A percentile compares a stretch with the other conserved stretches of the same genome.
These are phyloP conservation scores for Harringtonia aguacate DNA, from an alignment of 2,329 filamentous ascomycete species.

Conservation along the genomic window DNA sequence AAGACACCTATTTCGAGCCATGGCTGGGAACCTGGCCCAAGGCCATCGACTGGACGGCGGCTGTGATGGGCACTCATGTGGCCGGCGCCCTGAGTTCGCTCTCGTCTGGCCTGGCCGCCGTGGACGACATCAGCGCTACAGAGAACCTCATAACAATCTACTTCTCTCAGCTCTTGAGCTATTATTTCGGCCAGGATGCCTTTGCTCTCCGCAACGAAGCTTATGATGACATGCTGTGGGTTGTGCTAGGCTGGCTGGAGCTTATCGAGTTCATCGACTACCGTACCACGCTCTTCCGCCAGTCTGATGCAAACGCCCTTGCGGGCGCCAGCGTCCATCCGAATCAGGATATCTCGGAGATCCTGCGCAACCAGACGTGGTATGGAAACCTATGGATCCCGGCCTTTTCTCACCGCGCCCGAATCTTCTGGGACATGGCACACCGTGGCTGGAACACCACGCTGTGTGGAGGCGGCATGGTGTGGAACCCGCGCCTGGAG, in stretches of 20 bases:
- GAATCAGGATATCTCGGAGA: conserved; percentile 13
- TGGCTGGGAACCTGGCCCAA: conserved; percentile 75
- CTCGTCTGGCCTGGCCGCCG: conserved; percentile 40
- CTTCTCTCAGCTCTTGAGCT: conserved; percentile 65
- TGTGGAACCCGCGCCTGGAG: conserved; percentile 57
- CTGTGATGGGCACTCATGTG: conserved; percentile 71
- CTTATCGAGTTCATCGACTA: conserved; percentile 62
- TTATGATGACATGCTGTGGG: conserved; percentile 93
- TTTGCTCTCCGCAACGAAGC: conserved; percentile 64
- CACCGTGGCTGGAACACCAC: conserved; percentile 69
- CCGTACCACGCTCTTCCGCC: conserved; percentile 57
- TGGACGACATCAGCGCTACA: conserved; percentile 36
- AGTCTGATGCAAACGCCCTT: conserved; percentile 1
- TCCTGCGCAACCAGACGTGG: conserved; percentile 44
- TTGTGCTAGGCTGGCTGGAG: conserved; percentile 85
- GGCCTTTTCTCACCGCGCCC: conserved; percentile 71
- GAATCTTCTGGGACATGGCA: conserved; percentile 77
- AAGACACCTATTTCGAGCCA: conserved; percentile 64
- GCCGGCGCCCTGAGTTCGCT: conserved; percentile 64
- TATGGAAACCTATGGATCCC: conserved; percentile 66
- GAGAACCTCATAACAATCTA: conserved; percentile 77
- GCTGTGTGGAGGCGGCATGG: conserved; percentile 80
- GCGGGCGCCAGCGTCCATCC: background rate
- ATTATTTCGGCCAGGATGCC: conserved; percentile 79
- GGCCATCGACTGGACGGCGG: conserved; percentile 88